A percentile compares a stretch with the other conserved stretches of the same genome.
Conservation (phyloP, 2,329 filamentous ascomycete species). For the Aphanoascus verrucosus region DNA sequence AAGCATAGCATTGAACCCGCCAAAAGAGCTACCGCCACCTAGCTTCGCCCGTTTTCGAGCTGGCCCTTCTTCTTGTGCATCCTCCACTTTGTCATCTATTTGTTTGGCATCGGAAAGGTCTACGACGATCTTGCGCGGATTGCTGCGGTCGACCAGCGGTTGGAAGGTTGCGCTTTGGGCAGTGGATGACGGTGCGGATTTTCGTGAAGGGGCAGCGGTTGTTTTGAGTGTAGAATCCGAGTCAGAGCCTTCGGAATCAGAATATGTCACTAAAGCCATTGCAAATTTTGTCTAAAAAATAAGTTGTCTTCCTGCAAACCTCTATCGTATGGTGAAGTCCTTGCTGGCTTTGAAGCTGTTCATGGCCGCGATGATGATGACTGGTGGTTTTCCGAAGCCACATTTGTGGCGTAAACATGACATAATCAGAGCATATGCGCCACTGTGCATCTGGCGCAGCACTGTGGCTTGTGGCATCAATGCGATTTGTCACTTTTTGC, state of each 20-base stretch:
- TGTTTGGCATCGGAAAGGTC: constrained; percentile 52
- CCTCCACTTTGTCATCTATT: constrained; percentile 22
- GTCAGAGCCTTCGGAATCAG: constrained; percentile 63
- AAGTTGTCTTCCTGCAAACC: too few species aligned
- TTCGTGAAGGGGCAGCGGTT: constrained; percentile 20
- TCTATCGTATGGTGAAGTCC: too few species aligned
- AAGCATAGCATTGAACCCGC: constrained; percentile 75
- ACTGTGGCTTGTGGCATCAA: too few species aligned
- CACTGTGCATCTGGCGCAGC: too few species aligned
- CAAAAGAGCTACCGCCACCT: constrained; percentile 49
- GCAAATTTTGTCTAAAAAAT: not conserved
- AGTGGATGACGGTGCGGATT: constrained; percentile 1
- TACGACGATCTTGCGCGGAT: constrained; percentile 73
- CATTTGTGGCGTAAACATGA: too few species aligned
- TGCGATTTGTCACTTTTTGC: too few species aligned
- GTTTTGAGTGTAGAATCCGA: constrained; percentile 39
- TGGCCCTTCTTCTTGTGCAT: constrained; percentile 25
- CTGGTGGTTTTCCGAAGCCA: too few species aligned
- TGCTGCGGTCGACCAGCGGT: constrained; percentile 70
- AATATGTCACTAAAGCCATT: constrained; percentile 76
- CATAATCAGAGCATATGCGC: too few species aligned
- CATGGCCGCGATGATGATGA: too few species aligned
- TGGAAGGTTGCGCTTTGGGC: constrained; percentile 42
- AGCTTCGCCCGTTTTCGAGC: constrained; percentile 10
- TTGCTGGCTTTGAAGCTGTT: too few species aligned